Base-by-base conservation (phyloP, 176 grass and related monocot genomes). In the Juncus effusus region DNA sequence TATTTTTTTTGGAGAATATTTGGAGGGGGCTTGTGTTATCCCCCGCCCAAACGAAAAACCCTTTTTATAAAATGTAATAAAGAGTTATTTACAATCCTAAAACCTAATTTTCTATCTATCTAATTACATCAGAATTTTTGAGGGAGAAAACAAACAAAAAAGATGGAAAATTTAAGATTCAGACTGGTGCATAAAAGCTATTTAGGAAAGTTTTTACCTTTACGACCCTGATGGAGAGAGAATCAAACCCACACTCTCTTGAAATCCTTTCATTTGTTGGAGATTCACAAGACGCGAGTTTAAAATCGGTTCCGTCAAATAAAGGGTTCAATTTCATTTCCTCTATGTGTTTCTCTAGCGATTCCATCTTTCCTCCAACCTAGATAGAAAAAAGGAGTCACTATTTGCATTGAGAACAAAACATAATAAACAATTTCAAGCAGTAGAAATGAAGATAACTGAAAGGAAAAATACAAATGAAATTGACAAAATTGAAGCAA, bases 291-390 rank as follows among this genome's bases (percentile, higher is more conserved):
- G 80, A 79, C 51, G 88, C 88, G 36, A 97, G 69, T 59, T 97
- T 97, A 80, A 97, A 97, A 62, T 97, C 94, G 0, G 94, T 89
- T 8, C 80, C 83, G 0, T 84, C 78, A 49, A 97, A 97, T 56
- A 92, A 19, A 42, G 13, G 10, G 38, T 86, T 89, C 36, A 74
- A 73, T 75, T 78, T 82, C 83, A 92, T 63, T 60, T 91, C 85
- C 8, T 51, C 45, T n/a, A 97, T 63, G 69, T 97, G 94, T 66
- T 84, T 82, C 80, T 99, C 94, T 60, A 93, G 60, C 40, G 88
- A 78, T 38, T 55, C 2, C 80, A 97, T 89, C 12, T 72, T 86
- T n/a, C 94, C 88, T 3, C 88, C 94, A 39, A 97, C 82, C 88
- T 97, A 62, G 10, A 10, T 65, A 50, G 47, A 70, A 55, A 42